Evolutionary conservation across 176 grass and related monocot genomes (phyloP).

Genomic region (Coix lacrymajobi): DNA sequence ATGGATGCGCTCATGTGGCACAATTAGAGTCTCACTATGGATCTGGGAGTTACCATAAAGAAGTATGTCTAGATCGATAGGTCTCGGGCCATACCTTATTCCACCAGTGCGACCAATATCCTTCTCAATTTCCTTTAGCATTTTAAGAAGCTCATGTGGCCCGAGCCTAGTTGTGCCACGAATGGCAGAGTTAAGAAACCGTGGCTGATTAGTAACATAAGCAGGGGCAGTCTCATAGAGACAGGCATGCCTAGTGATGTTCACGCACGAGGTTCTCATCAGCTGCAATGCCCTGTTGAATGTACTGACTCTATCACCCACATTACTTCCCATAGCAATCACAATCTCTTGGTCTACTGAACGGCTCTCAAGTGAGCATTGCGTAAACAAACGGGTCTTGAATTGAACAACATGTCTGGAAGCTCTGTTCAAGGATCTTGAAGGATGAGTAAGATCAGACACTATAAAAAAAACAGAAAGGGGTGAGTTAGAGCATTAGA

Average conservation of each 20-base stretch:
- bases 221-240: constrained; percentile 87
- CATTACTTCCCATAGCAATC: constrained; percentile 85
- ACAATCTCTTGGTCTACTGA: constrained; percentile 66
- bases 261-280: constrained; percentile 68
- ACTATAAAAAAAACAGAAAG: background rate
- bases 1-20: constrained; percentile 83
- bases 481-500: background rate
- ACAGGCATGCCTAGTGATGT: constrained; percentile 65
- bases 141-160: constrained; percentile 61
- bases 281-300: constrained; percentile 56
- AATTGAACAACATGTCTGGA: background rate
- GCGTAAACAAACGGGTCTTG: constrained; percentile 5
- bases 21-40: constrained; percentile 40
- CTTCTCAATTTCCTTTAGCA: constrained; percentile 78
- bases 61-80: constrained; percentile 89
- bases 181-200: constrained; percentile 79
- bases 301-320: constrained; percentile 59
- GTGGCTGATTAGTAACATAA: constrained; percentile 75
- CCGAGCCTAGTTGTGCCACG: constrained; percentile 70
- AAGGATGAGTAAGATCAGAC: constrained; percentile 8
- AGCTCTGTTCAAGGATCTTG: background rate
- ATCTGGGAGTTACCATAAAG: constrained; percentile 57
- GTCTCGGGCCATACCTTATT: constrained; percentile 78
- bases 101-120: constrained; percentile 55
- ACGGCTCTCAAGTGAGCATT: constrained; percentile 8